Base-by-base conservation (phyloP, 2,329 filamentous ascomycete species). In the Claviceps quebecensis region DNA sequence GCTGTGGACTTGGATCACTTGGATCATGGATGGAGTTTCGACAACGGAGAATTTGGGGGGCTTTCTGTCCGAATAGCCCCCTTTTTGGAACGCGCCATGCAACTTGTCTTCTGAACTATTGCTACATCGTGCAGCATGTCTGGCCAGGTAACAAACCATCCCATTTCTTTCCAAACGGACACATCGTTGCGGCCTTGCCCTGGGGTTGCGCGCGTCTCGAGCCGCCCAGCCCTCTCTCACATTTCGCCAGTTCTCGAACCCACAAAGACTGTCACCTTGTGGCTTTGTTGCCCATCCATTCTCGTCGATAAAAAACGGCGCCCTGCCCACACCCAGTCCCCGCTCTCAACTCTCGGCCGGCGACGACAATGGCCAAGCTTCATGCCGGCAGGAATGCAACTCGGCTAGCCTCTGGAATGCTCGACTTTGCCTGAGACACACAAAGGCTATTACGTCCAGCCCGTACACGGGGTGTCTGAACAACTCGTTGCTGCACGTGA, bases 391-490 rank as follows among this genome's bases (percentile, higher is more conserved):
- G 60, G 63, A 64, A 65, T 65, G 62, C 52, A 43, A 53, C 50
- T 53, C 55, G 53, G 57, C 54, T 53, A 47, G 50, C 54, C 56
- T 57, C 54, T 65, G 65, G 65, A 67, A 67, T 67, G 65, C 52
- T 56, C 36, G 51, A 54, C 49, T 9, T 34, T 48, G 55, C 54
- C 59, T 65, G 65, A 67, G 65, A 68, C 66, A 68, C 65, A 63
- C 66, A 68, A 65, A 63, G 62, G 61, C 62, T 61, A 65, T 60
- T 55, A 55, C 53, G 53, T 53, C 56, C 49, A 58, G 55, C 49
- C 19, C 41, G 41, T 23, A 44, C 11, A 14, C 6, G 19, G 19
- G 19, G 40, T 54, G 40, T 55, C 52, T 53, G 56, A 56, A 48
- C 16, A 29, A 48, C 48, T 51, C 56, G 44, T 48, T 48, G 34